Conservation (phyloP, 805 yeast species). For the Nakazawaea ishiwadae region DNA sequence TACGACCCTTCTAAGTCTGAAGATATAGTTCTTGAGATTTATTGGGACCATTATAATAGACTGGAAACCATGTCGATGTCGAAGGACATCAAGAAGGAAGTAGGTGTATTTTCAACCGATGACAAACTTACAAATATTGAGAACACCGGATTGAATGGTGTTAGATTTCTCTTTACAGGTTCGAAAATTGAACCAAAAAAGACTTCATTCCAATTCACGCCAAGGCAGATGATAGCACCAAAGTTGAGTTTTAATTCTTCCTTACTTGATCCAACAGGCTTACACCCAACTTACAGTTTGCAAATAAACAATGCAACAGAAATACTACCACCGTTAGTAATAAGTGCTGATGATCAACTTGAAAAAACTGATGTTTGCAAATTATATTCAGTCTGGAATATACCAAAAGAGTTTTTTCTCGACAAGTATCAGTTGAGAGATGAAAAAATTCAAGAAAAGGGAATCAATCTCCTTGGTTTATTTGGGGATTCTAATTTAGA, state of each 20-base stretch:
- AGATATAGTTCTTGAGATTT: slow-evolving; percentile 1
- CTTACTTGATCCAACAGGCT: slow-evolving; percentile 2
- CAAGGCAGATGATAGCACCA: slow-evolving; percentile 8
- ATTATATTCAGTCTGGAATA: slow-evolving; percentile 3
- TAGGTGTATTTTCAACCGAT: slow-evolving; percentile 10
- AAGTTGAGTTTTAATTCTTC: background rate
- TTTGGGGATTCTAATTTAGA: slow-evolving; percentile 11
- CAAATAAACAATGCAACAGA: background rate
- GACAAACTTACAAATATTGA: slow-evolving; percentile 10
- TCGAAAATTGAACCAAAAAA: slow-evolving; percentile 1
- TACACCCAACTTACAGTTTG: slow-evolving; percentile 6
- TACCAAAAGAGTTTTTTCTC: slow-evolving; percentile 10
- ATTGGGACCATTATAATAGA: slow-evolving; percentile 5
- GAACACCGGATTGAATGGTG: slow-evolving; percentile 9
- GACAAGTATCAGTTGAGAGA: slow-evolving; percentile 11
- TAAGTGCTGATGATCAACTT: background rate
- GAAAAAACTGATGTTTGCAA: slow-evolving; percentile 6
- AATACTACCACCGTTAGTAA: background rate
- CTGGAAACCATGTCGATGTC: background rate
- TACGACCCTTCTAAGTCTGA: slow-evolving; percentile 1
- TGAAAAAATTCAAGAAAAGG: slow-evolving; percentile 1
- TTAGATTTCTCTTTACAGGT: slow-evolving; percentile 6
- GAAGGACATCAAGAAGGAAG: slow-evolving; percentile 1
- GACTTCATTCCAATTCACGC: slow-evolving; percentile 11
- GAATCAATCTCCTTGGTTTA: slow-evolving; percentile 7